These are phyloP conservation scores for Hypericum perforatum DNA, from an alignment of 345 rosid species.

Conservation along the genomic window DNA sequence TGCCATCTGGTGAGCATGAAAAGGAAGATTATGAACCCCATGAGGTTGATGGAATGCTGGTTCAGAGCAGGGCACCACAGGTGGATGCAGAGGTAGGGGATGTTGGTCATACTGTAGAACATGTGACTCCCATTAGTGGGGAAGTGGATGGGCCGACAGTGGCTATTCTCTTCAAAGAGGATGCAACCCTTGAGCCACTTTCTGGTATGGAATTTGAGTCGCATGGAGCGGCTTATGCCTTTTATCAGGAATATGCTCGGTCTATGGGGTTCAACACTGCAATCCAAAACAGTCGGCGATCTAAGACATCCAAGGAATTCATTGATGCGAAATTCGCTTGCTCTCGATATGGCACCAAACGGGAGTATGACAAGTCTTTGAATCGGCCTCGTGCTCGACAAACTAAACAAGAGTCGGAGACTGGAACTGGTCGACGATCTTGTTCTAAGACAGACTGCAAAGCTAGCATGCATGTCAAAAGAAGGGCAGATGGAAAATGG, in stretches of 20 bases:
- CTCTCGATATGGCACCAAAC: constrained; percentile 23
- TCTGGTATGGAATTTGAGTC: constrained; percentile 31
- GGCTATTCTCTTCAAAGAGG: constrained; percentile 16
- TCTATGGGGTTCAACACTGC: constrained; percentile 36
- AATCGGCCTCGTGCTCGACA: too few relatives aligned
- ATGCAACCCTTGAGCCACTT: constrained; percentile 16
- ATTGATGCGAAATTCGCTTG: constrained; percentile 24
- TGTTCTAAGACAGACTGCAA: constrained; percentile 32
- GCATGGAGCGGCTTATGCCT: constrained; percentile 27
- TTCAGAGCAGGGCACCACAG: too few relatives aligned
- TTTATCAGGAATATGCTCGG: constrained; percentile 34
- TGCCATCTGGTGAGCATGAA: constrained; percentile 58
- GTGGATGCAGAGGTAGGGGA: too few relatives aligned
- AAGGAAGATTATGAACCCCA: constrained; percentile 40
- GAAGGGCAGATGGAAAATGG: constrained; percentile 30
- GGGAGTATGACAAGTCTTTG: too few relatives aligned
- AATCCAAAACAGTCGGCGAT: constrained; percentile 30
- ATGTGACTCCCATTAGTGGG: neutral
- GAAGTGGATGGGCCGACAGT: constrained; percentile 11
- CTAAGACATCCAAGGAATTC: constrained; percentile 30
- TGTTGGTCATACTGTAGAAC: too few relatives aligned
- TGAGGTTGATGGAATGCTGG: constrained; percentile 12
- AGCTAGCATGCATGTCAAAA: constrained; percentile 37
- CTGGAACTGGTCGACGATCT: constrained; percentile 26
- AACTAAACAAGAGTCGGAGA: constrained; percentile 27